Evolutionary conservation across 2,329 filamentous ascomycete species (phyloP), one percentile per base, ranked within the genome.

Genomic region (Massarina eburnea): DNA sequence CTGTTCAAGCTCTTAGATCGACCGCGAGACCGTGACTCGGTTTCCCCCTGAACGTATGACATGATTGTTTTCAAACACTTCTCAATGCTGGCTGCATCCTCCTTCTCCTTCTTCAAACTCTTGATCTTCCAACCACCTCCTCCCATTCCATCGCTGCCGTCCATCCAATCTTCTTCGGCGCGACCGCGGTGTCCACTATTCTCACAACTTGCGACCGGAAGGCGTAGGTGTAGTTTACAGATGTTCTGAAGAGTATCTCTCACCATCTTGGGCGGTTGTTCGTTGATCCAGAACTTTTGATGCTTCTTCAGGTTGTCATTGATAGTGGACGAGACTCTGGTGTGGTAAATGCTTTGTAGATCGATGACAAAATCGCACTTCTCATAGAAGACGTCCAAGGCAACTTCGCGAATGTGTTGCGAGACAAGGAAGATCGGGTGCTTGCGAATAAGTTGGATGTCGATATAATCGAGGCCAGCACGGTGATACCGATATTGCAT

Each of bases 181-280:
- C 52, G 48, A 12, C 53, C 58, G 9, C 49, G 50, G 24, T 43
- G 43, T 8, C 38, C 41, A 18, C 40, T 37, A 4, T 54, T 42
- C 34, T 61, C 59, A 8, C 51, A 53, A 18, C 55, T 57, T 5
- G 59, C 57, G 2, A 61, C 56, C 6, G 61, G 58, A n/a, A 64
- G 50, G 19, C 58, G 54, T 19, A 64, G 39, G 20, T 54, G 48
- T 1, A 64, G 22, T 20, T 51, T 57, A 3, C 48, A 58, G 17
- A 59, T 45, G 17, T 38, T 52, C 2, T 29, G 39, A n/a, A 64
- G 47, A 21, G 55, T 48, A 5, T 48, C 41, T 10, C 42, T 48
- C 4, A 62, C 54, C 49, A 57, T 54, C 6, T 47, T 41, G 4
- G 61, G 61, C 1, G 51, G 48, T n/a, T 29, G 4, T 6, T 45